These are phyloP conservation scores for Ilex paraguariensis DNA, from an alignment of 305 asterid genomes.

Conservation along the genomic window DNA sequence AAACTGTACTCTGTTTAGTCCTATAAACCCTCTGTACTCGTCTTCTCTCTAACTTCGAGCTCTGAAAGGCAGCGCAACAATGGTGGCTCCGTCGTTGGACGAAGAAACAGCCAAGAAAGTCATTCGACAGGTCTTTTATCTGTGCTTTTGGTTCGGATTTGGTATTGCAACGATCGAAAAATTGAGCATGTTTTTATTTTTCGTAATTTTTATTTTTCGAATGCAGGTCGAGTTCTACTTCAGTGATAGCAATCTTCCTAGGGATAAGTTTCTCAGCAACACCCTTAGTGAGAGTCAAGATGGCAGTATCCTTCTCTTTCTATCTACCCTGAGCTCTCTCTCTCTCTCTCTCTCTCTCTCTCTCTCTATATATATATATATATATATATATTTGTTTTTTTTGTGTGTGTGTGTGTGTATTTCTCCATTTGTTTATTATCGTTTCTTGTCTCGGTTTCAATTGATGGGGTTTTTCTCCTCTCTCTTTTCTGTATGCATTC, in stretches of 20 bases:
- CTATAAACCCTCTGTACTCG: too few species aligned
- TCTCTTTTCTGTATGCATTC: too few species aligned
- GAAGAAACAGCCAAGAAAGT: conserved; percentile 84
- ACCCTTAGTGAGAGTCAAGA: conserved; percentile 72
- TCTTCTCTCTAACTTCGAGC: too few species aligned
- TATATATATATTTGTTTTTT: too few species aligned
- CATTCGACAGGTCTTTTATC: conserved; percentile 71
- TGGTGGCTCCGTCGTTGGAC: conserved; percentile 51
- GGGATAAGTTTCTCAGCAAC: conserved; percentile 63
- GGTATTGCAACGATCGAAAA: not conserved
- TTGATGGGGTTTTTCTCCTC: too few species aligned
- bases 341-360: too few species aligned
- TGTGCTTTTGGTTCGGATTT: conserved; percentile 1
- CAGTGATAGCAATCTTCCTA: conserved; percentile 93
- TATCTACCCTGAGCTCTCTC: too few species aligned
- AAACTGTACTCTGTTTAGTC: too few species aligned
- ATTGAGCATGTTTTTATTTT: not conserved
- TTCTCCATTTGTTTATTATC: too few species aligned
- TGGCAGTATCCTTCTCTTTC: conserved; percentile 68
- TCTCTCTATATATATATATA: too few species aligned
- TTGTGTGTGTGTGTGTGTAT: too few species aligned
- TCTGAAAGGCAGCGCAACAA: not conserved
- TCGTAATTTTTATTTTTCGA: not conserved
- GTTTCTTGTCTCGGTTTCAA: too few species aligned
- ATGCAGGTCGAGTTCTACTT: conserved; percentile 92